Conservation (phyloP, 805 yeast genomes). For the Clavispora phyllophila region DNA sequence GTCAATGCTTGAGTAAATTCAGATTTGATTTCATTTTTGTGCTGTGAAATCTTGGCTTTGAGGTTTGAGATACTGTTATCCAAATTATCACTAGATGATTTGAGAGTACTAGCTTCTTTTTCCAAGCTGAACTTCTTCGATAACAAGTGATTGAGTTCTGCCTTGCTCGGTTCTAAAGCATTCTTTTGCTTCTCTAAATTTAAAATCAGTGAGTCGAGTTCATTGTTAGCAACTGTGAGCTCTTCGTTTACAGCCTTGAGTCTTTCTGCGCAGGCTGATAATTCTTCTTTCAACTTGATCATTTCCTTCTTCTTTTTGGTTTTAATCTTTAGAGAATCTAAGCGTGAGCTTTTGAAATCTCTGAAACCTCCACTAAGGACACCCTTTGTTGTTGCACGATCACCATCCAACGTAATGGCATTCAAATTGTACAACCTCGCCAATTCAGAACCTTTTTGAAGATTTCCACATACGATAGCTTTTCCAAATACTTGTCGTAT, state of each 20-base stretch:
- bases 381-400: slow-evolving; percentile 79
- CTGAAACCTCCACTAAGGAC: slow-evolving; percentile 84
- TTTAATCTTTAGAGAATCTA: slow-evolving; percentile 62
- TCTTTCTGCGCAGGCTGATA: slow-evolving; percentile 32
- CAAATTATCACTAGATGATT: slow-evolving; percentile 28
- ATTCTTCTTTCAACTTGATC: slow-evolving; percentile 25
- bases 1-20: slow-evolving; percentile 53
- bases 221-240: slow-evolving; percentile 47
- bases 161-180: slow-evolving; percentile 39
- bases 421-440: slow-evolving; percentile 57
- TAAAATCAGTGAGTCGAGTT: slow-evolving; percentile 28
- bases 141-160: slow-evolving; percentile 36
- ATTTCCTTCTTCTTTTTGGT: slow-evolving; percentile 46
- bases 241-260: slow-evolving; percentile 45
- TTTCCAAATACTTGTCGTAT: slow-evolving; percentile 77
- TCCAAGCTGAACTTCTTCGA: slow-evolving; percentile 39
- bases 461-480: slow-evolving; percentile 68
- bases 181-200: slow-evolving; percentile 41
- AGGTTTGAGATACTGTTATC: slow-evolving; percentile 9
- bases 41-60: slow-evolving; percentile 37
- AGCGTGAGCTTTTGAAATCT: slow-evolving; percentile 59
- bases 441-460: slow-evolving; percentile 63
- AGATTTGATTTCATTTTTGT: slow-evolving; percentile 44
- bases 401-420: slow-evolving; percentile 91
- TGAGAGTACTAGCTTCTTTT: slow-evolving; percentile 37